Conservation (phyloP, 208 protist species). For the Trichomonas tenax region DNA sequence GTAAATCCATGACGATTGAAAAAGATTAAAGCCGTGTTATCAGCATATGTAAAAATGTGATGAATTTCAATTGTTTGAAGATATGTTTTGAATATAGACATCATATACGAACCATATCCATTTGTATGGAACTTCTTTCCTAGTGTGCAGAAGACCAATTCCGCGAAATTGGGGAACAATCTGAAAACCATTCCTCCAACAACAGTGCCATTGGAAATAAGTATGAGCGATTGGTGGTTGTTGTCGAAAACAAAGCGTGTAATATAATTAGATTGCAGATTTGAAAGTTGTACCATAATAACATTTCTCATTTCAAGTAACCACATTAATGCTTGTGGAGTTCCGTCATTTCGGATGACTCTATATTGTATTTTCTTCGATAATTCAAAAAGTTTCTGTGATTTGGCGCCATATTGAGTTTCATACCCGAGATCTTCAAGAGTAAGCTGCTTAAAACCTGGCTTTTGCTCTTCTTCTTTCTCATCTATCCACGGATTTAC, state of each 20-base stretch:
- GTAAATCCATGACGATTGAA: slow-evolving; percentile 59
- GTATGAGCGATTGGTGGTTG: background rate
- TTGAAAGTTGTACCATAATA: background rate
- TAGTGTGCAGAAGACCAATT: slow-evolving; percentile 67
- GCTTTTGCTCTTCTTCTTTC: background rate
- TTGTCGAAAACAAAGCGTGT: background rate
- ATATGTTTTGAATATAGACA: slow-evolving; percentile 55
- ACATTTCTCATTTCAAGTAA: background rate
- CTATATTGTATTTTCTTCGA: background rate
- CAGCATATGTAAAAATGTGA: slow-evolving; percentile 65
- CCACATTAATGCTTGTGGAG: background rate
- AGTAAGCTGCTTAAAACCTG: background rate
- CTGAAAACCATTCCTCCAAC: slow-evolving; percentile 59
- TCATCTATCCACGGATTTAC: background rate
- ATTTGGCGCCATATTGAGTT: background rate
- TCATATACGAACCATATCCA: slow-evolving; percentile 52
- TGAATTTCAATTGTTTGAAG: slow-evolving; percentile 41
- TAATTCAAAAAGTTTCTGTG: background rate
- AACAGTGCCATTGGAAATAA: background rate
- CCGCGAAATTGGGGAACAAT: slow-evolving; percentile 52
- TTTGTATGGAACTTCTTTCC: slow-evolving; percentile 50
- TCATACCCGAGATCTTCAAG: background rate
- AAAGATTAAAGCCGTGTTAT: slow-evolving; percentile 67
- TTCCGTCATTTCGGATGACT: background rate
- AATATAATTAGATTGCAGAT: background rate